Conservation (phyloP, 441 rosid species). For the Jatropha multifida region DNA sequence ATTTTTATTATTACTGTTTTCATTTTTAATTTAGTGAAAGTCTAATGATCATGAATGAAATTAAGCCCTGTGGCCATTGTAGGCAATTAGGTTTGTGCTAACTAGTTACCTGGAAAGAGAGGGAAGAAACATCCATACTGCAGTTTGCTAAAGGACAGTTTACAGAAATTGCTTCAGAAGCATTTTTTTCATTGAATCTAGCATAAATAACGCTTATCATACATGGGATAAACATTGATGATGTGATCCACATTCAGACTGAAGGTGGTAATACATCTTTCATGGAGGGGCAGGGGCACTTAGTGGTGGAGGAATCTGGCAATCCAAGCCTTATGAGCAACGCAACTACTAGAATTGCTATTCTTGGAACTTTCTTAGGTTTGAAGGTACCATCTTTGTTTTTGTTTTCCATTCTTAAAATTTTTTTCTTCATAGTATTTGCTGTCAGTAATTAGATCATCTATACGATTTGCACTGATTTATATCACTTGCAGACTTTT, state of each 20-base stretch:
- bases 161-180: neutral
- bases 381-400: constrained; percentile 45
- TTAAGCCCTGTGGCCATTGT: neutral
- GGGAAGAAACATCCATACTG: neutral
- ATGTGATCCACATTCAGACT: constrained; percentile 35
- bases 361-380: constrained; percentile 61
- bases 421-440: neutral
- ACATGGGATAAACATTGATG: constrained; percentile 11
- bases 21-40: neutral
- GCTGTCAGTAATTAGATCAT: neutral
- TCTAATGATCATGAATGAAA: neutral
- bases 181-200: neutral
- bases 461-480: constrained; percentile 3
- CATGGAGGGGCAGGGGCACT: constrained; percentile 35
- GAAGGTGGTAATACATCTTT: constrained; percentile 35
- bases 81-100: neutral
- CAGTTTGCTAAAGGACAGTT: neutral
- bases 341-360: constrained; percentile 71
- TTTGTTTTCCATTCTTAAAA: neutral
- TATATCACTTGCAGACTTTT: constrained; percentile 11
- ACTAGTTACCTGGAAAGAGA: neutral
- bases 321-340: constrained; percentile 51
- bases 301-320: constrained; percentile 38
- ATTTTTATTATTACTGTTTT: neutral
- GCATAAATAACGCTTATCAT: constrained; percentile 1